These are phyloP conservation scores for Multifurca ochricompacta DNA, from an alignment of 768 basidiomycete species.

Conservation along the genomic window DNA sequence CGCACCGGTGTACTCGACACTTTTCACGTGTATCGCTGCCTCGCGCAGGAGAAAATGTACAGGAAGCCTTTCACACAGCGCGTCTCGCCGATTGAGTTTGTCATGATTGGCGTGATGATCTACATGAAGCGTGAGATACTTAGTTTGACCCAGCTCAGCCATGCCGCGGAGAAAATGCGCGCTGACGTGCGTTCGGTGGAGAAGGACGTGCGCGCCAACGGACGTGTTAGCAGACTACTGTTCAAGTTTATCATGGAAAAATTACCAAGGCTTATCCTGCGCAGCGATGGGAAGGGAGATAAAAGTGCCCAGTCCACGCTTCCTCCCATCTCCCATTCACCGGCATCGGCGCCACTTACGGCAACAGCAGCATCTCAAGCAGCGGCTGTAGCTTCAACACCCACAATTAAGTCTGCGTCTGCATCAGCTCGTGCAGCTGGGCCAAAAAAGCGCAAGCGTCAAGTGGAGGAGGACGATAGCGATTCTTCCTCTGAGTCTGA, in stretches of 20 bases:
- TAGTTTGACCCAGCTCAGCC: conserved; percentile 34
- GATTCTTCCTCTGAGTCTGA: neutral
- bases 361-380: neutral
- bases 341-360: neutral
- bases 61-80: conserved; percentile 30
- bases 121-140: conserved; percentile 38
- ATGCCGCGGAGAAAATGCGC: conserved; percentile 46
- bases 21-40: conserved; percentile 39
- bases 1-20: conserved; percentile 32
- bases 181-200: conserved; percentile 44
- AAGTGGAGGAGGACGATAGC: neutral
- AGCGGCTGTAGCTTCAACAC: too few relatives aligned
- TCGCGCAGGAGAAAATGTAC: conserved; percentile 35
- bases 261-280: conserved; percentile 14
- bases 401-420: neutral
- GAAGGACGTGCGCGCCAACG: conserved; percentile 60
- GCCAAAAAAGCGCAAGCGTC: conserved; percentile 8
- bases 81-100: conserved; percentile 64
- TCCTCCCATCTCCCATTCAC: neutral
- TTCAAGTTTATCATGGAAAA: conserved; percentile 40
- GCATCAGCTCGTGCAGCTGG: neutral
- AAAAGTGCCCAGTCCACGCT: conserved; percentile 15
- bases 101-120: conserved; percentile 48
- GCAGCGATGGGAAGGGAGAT: conserved; percentile 21
- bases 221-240: conserved; percentile 47